phyloP scores from a whole-genome alignment of 306 rosid species.

The Mimosa bimucronata region DNA sequence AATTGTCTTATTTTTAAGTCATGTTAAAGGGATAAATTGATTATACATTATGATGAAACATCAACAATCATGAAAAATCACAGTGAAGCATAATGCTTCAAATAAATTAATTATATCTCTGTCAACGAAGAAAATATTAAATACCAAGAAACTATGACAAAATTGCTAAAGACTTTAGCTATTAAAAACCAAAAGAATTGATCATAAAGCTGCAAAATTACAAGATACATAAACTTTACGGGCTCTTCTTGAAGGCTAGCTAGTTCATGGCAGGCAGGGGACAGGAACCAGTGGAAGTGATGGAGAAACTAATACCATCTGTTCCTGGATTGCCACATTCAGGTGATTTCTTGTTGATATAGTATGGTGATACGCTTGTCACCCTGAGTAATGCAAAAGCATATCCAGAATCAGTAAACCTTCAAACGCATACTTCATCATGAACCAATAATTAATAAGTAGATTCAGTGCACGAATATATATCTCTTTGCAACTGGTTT shows the following conservation, averaged over 20 bases:
- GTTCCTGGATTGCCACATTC: slow-evolving; percentile 61
- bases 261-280: slow-evolving; percentile 49
- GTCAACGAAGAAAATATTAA: not conserved
- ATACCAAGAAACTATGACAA: slow-evolving; percentile 31
- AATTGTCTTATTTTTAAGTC: too few relatives aligned
- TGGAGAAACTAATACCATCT: slow-evolving; percentile 44
- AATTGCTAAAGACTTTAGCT: slow-evolving; percentile 44
- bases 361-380: slow-evolving; percentile 60
- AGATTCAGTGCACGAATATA: not conserved
- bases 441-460: not conserved
- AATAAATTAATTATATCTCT: slow-evolving; percentile 17
- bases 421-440: not conserved
- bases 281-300: slow-evolving; percentile 50
- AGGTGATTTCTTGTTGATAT: slow-evolving; percentile 50
- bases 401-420: not conserved
- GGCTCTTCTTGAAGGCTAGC: slow-evolving; percentile 40
- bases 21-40: not conserved
- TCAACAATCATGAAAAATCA: not conserved
- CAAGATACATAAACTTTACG: slow-evolving; percentile 28
- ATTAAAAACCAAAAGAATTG: slow-evolving; percentile 50
- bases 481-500: not conserved
- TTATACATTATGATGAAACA: slow-evolving; percentile 24
- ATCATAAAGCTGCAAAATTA: slow-evolving; percentile 45
- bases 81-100: slow-evolving; percentile 27
- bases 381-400: slow-evolving; percentile 48